These are phyloP conservation scores for Apiotrichum mycotoxinovorans DNA, from an alignment of 1,284 basidiomycete genomes.

Conservation along the genomic window DNA sequence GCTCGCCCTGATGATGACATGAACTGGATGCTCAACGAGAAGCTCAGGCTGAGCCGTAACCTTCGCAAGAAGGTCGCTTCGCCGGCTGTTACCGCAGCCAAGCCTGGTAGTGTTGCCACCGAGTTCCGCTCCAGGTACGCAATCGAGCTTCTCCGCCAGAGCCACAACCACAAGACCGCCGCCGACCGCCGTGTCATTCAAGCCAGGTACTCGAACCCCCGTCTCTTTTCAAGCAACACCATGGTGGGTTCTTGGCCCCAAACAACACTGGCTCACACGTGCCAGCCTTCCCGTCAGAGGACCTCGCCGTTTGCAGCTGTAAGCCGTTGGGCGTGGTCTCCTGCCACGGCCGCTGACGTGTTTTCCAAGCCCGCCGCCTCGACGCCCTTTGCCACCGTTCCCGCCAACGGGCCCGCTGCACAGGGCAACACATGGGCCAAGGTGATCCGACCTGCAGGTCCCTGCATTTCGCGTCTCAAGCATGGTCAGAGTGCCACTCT, in stretches of 20 bases:
- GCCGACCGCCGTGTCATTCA: conserved; percentile 1
- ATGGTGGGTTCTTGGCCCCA: neutral
- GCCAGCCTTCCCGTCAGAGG: neutral
- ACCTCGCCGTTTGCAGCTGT: neutral
- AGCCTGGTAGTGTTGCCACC: neutral
- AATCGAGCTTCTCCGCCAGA: neutral
- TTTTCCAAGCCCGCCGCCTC: neutral
- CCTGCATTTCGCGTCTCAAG: conserved; percentile 1
- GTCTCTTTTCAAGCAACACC: neutral
- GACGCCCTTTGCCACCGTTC: neutral
- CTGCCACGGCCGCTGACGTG: neutral
- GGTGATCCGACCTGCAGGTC: conserved; percentile 1
- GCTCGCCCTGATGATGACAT: conserved; percentile 2
- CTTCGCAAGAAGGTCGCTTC: neutral
- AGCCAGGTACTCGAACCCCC: conserved; percentile 2
- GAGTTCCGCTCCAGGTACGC: conserved; percentile 3
- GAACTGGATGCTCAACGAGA: neutral
- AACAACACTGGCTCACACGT: neutral
- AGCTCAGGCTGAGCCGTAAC: conserved; percentile 1
- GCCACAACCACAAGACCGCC: neutral
- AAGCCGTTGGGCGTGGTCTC: neutral
- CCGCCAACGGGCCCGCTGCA: neutral
- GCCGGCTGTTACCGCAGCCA: neutral
- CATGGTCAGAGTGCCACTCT: neutral
- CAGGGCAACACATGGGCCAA: neutral